Percentiles rank a stretch among this genome's conserved stretches.
Conservation (phyloP, 495 filamentous ascomycete genomes). For the Penicillium salamii region DNA sequence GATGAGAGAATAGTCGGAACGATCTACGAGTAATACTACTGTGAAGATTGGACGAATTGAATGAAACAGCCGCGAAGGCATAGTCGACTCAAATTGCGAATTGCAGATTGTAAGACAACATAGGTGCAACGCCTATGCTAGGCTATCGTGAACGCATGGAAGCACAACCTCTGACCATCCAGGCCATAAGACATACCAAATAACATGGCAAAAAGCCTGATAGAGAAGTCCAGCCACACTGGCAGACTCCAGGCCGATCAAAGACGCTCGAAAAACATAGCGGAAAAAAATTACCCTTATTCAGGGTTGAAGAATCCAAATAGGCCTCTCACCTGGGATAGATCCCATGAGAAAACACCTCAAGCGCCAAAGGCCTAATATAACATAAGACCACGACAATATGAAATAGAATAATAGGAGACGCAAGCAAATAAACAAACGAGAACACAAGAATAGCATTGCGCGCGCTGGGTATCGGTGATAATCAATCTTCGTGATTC, state of each 20-base stretch:
- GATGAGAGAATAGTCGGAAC: too few relatives aligned
- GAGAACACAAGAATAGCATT: background rate
- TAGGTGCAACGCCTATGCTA: background rate
- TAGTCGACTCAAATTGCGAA: background rate
- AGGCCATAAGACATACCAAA: background rate
- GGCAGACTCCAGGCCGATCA: background rate
- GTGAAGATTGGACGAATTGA: background rate
- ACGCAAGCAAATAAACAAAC: background rate
- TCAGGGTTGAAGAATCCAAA: background rate
- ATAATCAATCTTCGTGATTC: conserved; percentile 12
- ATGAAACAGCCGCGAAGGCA: background rate
- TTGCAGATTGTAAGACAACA: background rate
- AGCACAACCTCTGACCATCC: background rate
- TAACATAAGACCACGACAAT: background rate
- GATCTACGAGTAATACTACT: too few relatives aligned
- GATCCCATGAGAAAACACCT: conserved; percentile 1
- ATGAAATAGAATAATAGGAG: background rate
- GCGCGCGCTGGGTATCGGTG: conserved; percentile 10
- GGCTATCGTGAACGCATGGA: background rate
- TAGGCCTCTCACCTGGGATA: background rate
- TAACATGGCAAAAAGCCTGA: background rate
- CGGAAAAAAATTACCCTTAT: background rate
- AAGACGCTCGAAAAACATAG: conserved; percentile 2
- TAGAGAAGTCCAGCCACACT: background rate
- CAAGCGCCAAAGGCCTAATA: background rate